Evolutionary conservation across 1,284 basidiomycete genomes (phyloP).

Genomic region (Trichosporon ovoides): DNA sequence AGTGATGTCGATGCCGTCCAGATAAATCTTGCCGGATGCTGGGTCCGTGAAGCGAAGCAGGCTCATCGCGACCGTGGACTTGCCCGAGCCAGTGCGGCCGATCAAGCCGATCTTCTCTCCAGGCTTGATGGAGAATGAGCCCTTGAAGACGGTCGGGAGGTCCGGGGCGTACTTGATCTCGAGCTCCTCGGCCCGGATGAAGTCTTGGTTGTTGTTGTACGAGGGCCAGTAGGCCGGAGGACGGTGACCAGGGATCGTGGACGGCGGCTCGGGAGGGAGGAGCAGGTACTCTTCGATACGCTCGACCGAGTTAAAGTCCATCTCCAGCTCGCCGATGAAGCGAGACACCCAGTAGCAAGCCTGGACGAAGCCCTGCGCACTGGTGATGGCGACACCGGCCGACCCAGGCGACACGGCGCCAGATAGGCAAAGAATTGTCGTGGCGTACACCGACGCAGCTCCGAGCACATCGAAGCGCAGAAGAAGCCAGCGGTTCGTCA

Average conservation of each 20-base stretch:
- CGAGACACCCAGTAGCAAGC: slow-evolving; percentile 48
- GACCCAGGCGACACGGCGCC: slow-evolving; percentile 65
- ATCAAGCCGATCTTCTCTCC: slow-evolving; percentile 67
- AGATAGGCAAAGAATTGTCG: slow-evolving; percentile 68
- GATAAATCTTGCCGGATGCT: slow-evolving; percentile 65
- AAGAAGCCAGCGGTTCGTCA: slow-evolving; percentile 38
- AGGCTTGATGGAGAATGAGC: slow-evolving; percentile 66
- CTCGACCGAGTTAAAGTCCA: slow-evolving; percentile 71
- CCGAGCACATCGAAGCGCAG: slow-evolving; percentile 72
- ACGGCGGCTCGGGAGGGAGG: slow-evolving; percentile 76
- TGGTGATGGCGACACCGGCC: slow-evolving; percentile 78
- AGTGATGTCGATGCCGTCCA: slow-evolving; percentile 86
- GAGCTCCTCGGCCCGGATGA: slow-evolving; percentile 65
- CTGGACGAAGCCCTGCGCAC: slow-evolving; percentile 47
- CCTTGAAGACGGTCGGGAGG: slow-evolving; percentile 72
- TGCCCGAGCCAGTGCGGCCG: slow-evolving; percentile 48
- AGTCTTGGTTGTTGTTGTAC: slow-evolving; percentile 25
- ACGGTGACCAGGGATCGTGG: slow-evolving; percentile 60
- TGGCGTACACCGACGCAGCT: slow-evolving; percentile 66
- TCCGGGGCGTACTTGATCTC: slow-evolving; percentile 77
- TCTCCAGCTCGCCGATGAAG: slow-evolving; percentile 48
- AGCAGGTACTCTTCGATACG: slow-evolving; percentile 82
- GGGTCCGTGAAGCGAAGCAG: slow-evolving; percentile 86
- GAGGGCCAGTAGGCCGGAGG: slow-evolving; percentile 84
- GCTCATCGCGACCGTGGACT: slow-evolving; percentile 69